phyloP scores from a whole-genome alignment of 73 alveolate genomes.

The Stentor roeselii region DNA sequence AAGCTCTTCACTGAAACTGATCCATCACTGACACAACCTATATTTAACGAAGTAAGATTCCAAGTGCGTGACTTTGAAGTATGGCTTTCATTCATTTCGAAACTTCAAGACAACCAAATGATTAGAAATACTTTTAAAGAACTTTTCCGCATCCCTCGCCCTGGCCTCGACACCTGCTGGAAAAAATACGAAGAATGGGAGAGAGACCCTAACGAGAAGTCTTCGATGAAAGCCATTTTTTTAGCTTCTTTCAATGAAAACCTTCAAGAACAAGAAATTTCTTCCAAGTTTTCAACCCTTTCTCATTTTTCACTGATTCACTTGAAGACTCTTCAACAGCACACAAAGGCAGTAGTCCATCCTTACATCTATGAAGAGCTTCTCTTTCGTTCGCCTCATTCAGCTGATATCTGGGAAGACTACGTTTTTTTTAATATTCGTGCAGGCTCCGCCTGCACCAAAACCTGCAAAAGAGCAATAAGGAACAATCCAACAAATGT shows the following conservation, averaged over 20 bases:
- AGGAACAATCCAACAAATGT: neutral
- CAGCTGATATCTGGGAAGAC: neutral
- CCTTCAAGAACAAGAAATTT: neutral
- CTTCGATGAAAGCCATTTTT: neutral
- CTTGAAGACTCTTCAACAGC: neutral
- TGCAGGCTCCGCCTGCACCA: no score
- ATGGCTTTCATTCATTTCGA: neutral
- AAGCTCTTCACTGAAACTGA: neutral
- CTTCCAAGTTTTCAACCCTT: neutral
- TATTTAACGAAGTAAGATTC: neutral
- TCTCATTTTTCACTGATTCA: neutral
- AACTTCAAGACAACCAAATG: neutral
- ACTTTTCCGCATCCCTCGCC: neutral
- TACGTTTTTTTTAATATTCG: neutral
- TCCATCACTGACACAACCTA: no score
- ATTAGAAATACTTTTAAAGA: neutral
- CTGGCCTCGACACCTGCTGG: neutral
- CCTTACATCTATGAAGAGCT: neutral
- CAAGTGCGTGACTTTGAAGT: neutral
- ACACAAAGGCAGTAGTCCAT: neutral
- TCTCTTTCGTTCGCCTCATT: neutral
- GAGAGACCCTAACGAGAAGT: neutral
- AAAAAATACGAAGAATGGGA: neutral
- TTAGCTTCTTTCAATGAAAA: neutral
- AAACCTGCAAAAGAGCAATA: neutral